Evolutionary conservation across 2,329 filamentous ascomycete genomes (phyloP), one percentile per base, ranked within the genome.

Genomic region (Botrytis paeoniae): DNA sequence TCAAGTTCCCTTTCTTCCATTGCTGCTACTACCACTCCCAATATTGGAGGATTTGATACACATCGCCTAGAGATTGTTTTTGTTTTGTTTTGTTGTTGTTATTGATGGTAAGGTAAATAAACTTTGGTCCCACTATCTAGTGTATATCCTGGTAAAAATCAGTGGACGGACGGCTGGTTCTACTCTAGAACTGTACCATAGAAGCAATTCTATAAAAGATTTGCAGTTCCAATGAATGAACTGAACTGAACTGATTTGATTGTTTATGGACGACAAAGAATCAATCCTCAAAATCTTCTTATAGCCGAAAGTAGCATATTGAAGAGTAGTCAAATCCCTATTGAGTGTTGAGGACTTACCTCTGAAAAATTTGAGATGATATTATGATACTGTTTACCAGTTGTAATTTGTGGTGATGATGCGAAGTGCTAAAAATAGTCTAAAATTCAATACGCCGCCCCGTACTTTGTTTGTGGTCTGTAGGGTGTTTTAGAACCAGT

Each of bases 1-100:
- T 25, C 16, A 9, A 39, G 25, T 29, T 57, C 60, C 60, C 32
- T 62, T 64, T 65, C 69, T 41, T 71, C 37, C 69, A 71, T 71
- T 48, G 29, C 48, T 68, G 64, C 25, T 39, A 41, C 48, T 22
- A 68, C 65, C 51, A 57, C 48, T 68, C 65, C 48, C 12, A 57
- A 41, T 39, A 32, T 25, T 57, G 45, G 18, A 68, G 18, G 25
- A 41, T 25, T 18, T 32, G 65, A n/a, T 41, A 57, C 48, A 57
- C 35, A 68, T 68, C 39, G 48, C 65, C 48, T 51, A 22, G 18
- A 41, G 16, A 16, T 8, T 39, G 12, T 41, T 32, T 54, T 54
- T 54, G 63, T 66, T 54, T 29, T 57, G 51, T 54, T 54, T 14
- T 54, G 25, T 48, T 48, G 12, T n/a, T 51, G 12, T 8, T 29